phyloP scores from a whole-genome alignment of 805 yeast genomes.

The Isabelozyma gotoi region DNA sequence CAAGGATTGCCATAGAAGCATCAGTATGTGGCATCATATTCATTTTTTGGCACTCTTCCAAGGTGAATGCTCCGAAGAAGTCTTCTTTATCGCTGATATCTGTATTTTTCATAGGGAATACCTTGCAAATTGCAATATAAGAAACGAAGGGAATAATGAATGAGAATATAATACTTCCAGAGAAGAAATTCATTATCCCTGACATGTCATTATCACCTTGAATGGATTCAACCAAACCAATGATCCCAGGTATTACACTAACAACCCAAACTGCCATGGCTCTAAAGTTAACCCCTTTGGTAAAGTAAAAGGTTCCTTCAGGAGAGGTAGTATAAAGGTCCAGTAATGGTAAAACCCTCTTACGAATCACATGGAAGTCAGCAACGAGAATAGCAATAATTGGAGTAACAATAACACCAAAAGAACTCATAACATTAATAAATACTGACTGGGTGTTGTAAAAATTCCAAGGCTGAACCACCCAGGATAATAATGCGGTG shows the following conservation, averaged over 20 bases:
- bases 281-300: slow-evolving; percentile 43
- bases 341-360: slow-evolving; percentile 33
- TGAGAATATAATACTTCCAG: slow-evolving; percentile 4
- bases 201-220: not conserved
- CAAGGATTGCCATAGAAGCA: not conserved
- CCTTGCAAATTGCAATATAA: slow-evolving; percentile 3
- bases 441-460: slow-evolving; percentile 33
- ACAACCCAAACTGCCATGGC: slow-evolving; percentile 22
- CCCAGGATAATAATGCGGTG: slow-evolving; percentile 29
- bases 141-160: slow-evolving; percentile 5
- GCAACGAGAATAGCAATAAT: slow-evolving; percentile 25
- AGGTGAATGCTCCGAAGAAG: slow-evolving; percentile 3
- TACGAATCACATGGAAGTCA: slow-evolving; percentile 37
- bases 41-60: slow-evolving; percentile 3
- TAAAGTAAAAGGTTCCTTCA: slow-evolving; percentile 39
- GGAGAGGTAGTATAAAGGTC: slow-evolving; percentile 34
- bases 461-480: slow-evolving; percentile 42
- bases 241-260: slow-evolving; percentile 6
- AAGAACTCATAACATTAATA: slow-evolving; percentile 31
- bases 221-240: slow-evolving; percentile 1
- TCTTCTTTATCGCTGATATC: slow-evolving; percentile 3
- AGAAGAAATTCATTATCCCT: slow-evolving; percentile 5
- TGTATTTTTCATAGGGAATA: slow-evolving; percentile 4
- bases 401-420: slow-evolving; percentile 40
- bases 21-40: slow-evolving; percentile 1